Evolutionary conservation across 176 grass and related monocot species (phyloP), one percentile per base, ranked within the genome.

Genomic region (Raddia guianensis): DNA sequence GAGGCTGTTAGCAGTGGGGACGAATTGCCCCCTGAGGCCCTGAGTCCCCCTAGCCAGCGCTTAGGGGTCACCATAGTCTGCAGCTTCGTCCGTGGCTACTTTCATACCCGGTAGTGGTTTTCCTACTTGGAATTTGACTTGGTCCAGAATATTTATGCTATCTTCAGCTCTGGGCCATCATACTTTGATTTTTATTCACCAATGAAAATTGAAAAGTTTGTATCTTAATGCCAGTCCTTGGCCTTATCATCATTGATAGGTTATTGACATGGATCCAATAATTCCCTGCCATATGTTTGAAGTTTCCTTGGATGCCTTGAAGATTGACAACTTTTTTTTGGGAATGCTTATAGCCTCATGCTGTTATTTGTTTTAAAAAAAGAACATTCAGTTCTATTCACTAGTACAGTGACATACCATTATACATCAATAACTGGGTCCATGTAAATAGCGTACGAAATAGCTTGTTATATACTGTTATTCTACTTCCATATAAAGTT

Each of bases 331-430:
- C 19, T 3, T 60, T 64, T 48, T 48, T 2, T 34, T 42, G 3
- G 45, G 32, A 52, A 49, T 55, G 52, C 52, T 55, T 55, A 55
- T 55, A 55, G 34, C 2, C 27, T 51, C 32, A 37, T 78, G 49
- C 13, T 8, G 9, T 20, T 60, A 21, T 60, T 20, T 6, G 42
- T 14, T 67, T n/a, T 75, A 19, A 7, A 59, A 63, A 66, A n/a
- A 19, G 5, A 67, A 67, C 5, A 21, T 81, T 61, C 32, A 27
- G 4, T 82, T 51, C 18, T 72, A 10, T 73, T 73, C 69, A 73
- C 16, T 12, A 50, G 2, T 50, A 15, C 46, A 71, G 21, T 56
- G 12, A 76, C 34, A 77, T 33, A 6, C 13, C 16, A 27, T 27
- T 27, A 27, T 27, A 27, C 27, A 27, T 55, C 0, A 35, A 54